A percentile compares a stretch with the other conserved stretches of the same genome.
Conservation (phyloP, 2,329 filamentous ascomycete species). For the Gaeumannomyces tritici region DNA sequence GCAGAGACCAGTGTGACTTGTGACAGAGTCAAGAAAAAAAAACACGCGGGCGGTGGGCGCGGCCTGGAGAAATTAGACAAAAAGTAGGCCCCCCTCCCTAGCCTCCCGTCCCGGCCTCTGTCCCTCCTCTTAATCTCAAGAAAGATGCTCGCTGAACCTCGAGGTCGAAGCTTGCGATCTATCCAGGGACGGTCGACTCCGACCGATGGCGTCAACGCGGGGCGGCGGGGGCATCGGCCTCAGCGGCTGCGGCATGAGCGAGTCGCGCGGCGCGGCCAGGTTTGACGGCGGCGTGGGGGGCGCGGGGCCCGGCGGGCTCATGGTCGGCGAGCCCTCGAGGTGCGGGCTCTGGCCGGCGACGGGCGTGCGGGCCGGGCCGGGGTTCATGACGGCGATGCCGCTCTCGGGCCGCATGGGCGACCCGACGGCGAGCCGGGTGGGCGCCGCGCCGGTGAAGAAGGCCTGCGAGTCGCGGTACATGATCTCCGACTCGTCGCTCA, state of each 20-base stretch:
- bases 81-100: background rate
- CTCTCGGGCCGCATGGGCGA: constrained; percentile 51
- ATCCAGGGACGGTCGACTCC: constrained; percentile 10
- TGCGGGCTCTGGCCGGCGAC: constrained; percentile 46
- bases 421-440: constrained; percentile 38
- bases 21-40: background rate
- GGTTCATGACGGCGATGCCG: constrained; percentile 49
- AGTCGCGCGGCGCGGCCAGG: background rate
- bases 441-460: constrained; percentile 11
- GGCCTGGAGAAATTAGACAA: background rate
- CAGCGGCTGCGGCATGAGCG: background rate
- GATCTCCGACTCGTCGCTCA: constrained; percentile 4
- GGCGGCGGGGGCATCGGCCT: background rate
- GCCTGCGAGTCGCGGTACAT: constrained; percentile 17
- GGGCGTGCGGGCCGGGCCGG: constrained; percentile 56
- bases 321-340: constrained; percentile 14
- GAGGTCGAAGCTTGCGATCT: constrained; percentile 11
- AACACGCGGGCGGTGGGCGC: background rate
- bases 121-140: background rate
- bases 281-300: background rate
- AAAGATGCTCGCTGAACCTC: constrained; percentile 12
- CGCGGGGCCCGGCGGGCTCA: background rate
- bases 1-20: background rate
- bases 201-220: constrained; percentile 10
- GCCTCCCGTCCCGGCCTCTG: no score